Conservation (phyloP, 1,284 basidiomycete species). For the Trichosporon asahii region DNA sequence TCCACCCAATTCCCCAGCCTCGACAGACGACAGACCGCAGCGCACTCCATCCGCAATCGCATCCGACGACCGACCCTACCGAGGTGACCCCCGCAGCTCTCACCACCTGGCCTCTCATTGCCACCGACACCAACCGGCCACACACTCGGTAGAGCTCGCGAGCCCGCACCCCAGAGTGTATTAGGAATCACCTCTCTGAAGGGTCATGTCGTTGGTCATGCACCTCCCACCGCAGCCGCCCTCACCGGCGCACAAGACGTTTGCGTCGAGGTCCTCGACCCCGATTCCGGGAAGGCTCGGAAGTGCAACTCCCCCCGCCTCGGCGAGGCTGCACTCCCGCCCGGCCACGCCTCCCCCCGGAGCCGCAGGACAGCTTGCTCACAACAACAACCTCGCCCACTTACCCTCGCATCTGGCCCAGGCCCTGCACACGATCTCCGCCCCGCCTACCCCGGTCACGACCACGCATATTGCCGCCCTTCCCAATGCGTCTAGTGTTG, state of each 20-base stretch:
- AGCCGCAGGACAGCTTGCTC: neutral
- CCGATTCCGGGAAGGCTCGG: conserved; percentile 18
- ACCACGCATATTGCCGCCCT: conserved; percentile 40
- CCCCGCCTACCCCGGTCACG: conserved; percentile 46
- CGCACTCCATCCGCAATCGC: neutral
- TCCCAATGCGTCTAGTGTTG: conserved; percentile 26
- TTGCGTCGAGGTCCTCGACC: conserved; percentile 23
- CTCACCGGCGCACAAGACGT: conserved; percentile 19
- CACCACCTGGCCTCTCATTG: neutral
- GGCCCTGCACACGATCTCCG: conserved; percentile 38
- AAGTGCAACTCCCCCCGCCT: conserved; percentile 21
- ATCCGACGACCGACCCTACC: neutral
- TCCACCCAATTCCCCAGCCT: conserved; percentile 1
- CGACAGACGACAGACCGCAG: neutral
- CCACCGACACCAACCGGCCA: neutral
- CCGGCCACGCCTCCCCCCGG: conserved; percentile 23
- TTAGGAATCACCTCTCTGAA: neutral
- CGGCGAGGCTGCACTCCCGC: conserved; percentile 24
- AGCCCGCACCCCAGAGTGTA: neutral
- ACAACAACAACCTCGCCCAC: conserved; percentile 9
- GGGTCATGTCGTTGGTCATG: conserved; percentile 24
- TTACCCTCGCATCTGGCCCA: conserved; percentile 15
- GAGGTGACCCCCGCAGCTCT: neutral
- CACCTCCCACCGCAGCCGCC: conserved; percentile 20
- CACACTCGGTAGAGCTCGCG: neutral